Percentiles rank a stretch among this genome's conserved stretches.
Evolutionary conservation across 108 stramenopile species (phyloP).

Genomic region (Conticribra weissflogii): DNA sequence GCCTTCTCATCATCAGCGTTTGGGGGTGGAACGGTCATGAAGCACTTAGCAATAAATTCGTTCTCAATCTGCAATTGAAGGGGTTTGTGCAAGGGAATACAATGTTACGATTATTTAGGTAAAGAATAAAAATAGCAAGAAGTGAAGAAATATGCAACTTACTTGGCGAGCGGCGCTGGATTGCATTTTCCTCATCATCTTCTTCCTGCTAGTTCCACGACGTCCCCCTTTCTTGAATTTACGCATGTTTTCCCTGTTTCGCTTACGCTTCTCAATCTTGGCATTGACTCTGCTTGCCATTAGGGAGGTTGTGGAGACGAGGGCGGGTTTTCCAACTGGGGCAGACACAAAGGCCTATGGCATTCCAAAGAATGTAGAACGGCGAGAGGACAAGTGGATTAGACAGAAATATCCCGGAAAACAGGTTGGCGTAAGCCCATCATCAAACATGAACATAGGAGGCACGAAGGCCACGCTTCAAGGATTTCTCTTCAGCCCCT

Average conservation of each 20-base stretch:
- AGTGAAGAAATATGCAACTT: neutral
- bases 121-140: neutral
- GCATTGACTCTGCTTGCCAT: conserved; percentile 83
- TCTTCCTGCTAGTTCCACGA: conserved; percentile 80
- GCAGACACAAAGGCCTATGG: conserved; percentile 45
- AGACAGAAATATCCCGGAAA: neutral
- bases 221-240: conserved; percentile 81
- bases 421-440: neutral
- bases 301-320: conserved; percentile 55
- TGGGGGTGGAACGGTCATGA: conserved; percentile 71
- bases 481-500: too few relatives aligned
- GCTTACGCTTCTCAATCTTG: conserved; percentile 90
- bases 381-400: neutral
- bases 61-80: conserved; percentile 66
- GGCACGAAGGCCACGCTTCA: too few relatives aligned
- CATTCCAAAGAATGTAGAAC: neutral
- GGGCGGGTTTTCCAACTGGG: conserved; percentile 18
- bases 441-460: neutral
- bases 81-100: too few relatives aligned
- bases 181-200: conserved; percentile 79
- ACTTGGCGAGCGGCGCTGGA: conserved; percentile 74
- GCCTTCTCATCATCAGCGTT: conserved; percentile 59
- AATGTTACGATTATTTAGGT: neutral
- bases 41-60: conserved; percentile 90
- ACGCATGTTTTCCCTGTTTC: conserved; percentile 92